A percentile compares a stretch with the other conserved stretches of the same genome.
Evolutionary conservation across 2,329 filamentous ascomycete species (phyloP).

Genomic region (Paracamarosporium sp.): DNA sequence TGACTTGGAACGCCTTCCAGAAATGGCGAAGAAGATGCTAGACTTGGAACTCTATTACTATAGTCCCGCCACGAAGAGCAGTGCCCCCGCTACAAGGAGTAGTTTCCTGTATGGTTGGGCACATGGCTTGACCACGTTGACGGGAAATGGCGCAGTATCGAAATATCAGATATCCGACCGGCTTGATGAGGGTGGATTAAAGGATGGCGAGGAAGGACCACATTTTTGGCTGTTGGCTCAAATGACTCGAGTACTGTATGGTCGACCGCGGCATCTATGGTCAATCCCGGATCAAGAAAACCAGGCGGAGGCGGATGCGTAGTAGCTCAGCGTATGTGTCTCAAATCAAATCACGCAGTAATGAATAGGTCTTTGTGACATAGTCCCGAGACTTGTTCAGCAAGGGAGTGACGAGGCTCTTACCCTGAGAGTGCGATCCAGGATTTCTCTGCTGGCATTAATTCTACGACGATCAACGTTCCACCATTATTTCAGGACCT

Average conservation of each 20-base stretch:
- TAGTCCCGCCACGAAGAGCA: slow-evolving; percentile 40
- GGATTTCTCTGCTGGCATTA: no score
- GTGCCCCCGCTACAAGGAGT: slow-evolving; percentile 69
- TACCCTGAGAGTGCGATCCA: no score
- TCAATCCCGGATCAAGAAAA: background rate
- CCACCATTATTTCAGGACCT: no score
- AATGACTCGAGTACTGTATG: slow-evolving; percentile 24
- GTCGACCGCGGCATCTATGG: background rate
- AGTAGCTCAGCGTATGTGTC: background rate
- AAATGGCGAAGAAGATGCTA: slow-evolving; percentile 50
- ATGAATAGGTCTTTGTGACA: no score
- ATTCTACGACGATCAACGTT: no score
- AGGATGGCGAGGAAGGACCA: slow-evolving; percentile 64
- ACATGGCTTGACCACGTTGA: slow-evolving; percentile 68
- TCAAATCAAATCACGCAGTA: background rate
- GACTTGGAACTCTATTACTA: background rate
- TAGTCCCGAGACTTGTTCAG: no score
- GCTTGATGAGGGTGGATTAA: slow-evolving; percentile 59
- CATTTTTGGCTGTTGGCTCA: slow-evolving; percentile 70
- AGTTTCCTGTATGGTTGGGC: slow-evolving; percentile 78
- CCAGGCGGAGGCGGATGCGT: background rate
- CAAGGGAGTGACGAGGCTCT: no score
- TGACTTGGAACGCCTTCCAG: slow-evolving; percentile 50
- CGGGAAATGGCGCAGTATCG: slow-evolving; percentile 71
- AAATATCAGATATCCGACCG: slow-evolving; percentile 54